Evolutionary conservation across 371 early-diverging fungal species (phyloP), one percentile per base, ranked within the genome.

Genomic region (Syncephalastrum racemosum): DNA sequence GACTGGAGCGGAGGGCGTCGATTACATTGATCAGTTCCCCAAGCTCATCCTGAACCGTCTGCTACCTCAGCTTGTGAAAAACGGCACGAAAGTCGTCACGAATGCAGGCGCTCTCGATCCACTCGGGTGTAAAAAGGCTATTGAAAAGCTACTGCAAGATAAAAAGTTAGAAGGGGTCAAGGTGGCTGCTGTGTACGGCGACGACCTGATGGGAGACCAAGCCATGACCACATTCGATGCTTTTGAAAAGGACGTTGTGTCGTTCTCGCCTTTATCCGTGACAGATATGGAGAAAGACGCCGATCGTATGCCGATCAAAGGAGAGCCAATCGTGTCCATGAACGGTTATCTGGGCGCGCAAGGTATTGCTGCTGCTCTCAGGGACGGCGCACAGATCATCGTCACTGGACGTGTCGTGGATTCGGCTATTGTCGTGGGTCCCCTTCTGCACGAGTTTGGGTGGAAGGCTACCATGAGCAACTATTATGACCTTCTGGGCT

Each of bases 41-140:
- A 73, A 68, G 0, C 73, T 76, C 52, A 81, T 83, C 10, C 56
- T 83, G 52, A 62, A 64, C 31, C 70, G 71, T 22, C 68, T 83
- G 16, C 57, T 81, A 46, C 84, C 81, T 5, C 73, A 75, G 23
- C 62, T 87, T 31, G 62, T 77, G 19, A 76, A 79, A 51, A 77
- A 81, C 50, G 76, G 79, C 20, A 86, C 83, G 50, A 86, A 79
- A 58, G 64, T 90, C 50, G 71, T 90, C 57, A 90, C 90, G 20
- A 90, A 90, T 66, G 90, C 90, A 2, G 90, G 90, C 39, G 90
- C 84, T 10, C 74, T 90, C 19, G 85, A 87, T 54, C 90, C 90
- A 18, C 27, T 79, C 8, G 80, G 77, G 4, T 80, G 83, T 54
- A 89, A 89, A 63, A 66, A 64, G 19, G 88, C 87, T 1, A 85